Base-by-base conservation (phyloP, 306 rosid genomes). In the Dalbergia cochinchinensis region DNA sequence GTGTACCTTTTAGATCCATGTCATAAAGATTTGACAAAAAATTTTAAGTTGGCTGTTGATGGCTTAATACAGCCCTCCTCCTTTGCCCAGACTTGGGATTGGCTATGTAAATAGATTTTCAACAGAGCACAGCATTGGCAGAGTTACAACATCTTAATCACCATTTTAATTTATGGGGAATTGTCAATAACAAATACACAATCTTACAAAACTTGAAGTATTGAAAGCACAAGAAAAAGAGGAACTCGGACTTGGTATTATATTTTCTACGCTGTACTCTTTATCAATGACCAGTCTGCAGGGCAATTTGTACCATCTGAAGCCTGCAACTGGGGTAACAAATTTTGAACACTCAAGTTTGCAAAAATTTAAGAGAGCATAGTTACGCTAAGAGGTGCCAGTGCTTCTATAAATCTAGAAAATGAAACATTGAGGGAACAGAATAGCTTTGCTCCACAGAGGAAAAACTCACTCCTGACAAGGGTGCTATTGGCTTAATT, bases 381-480 rank as follows among this genome's bases (percentile, higher is more conserved):
- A 50, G 39, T 39, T 48, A 16, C n/a, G 61, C 48, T 10, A 63
- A 16, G 31, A 50, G n/a, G 35, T 54, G 70, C 19, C 54, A 20
- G 42, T 33, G 13, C 5, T 37, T 62, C 44, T 75, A 62, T 62
- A 31, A 47, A 3, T 31, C 16, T 11, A 47, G 70, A 75, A 47
- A 53, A 75, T 47, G 22, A 62, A 48, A 73, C 53, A 44, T 14
- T 15, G 19, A 2, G 22, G 31, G 31, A 26, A 26, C 31, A 26
- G 31, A 26, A 26, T 26, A 26, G 31, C 31, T 26, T n/a, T 16
- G 51, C 33, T 37, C 7, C 7, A 37, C 41, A 37, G 41, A 37
- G 65, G 15, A 48, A 48, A 58, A 69, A 78, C 62, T 34, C 44
- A 61, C n/a, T 50, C 15, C 51, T 37, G 71, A 48, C 65, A 44